Evolutionary conservation across 2,329 filamentous ascomycete genomes (phyloP).

Genomic region (Penicillium sclerotiorum): DNA sequence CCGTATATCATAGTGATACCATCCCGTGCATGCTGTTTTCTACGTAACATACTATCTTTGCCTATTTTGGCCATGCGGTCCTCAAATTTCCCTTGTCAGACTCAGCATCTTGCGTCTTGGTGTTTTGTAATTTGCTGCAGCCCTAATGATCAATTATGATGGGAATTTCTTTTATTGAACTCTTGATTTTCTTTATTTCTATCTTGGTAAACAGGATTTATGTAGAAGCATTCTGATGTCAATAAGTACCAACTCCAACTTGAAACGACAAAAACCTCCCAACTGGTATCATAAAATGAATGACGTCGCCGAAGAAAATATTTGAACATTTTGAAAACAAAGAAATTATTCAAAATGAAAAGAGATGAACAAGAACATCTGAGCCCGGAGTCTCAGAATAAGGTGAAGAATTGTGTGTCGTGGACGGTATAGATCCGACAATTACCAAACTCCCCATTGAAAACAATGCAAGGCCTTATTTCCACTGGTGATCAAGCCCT

Average conservation of each 20-base stretch:
- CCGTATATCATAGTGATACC: constrained; percentile 22
- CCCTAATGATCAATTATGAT: constrained; percentile 30
- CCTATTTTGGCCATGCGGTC: constrained; percentile 10
- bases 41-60: constrained; percentile 4
- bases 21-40: constrained; percentile 14
- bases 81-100: constrained; percentile 12
- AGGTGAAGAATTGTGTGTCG: too few species aligned
- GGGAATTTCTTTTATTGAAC: constrained; percentile 7
- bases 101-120: constrained; percentile 25
- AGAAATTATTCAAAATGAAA: neutral
- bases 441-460: neutral
- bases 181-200: neutral
- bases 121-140: constrained; percentile 21
- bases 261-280: constrained; percentile 1
- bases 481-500: constrained; percentile 17
- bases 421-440: too few species aligned
- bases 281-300: constrained; percentile 14
- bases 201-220: neutral
- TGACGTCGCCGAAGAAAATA: neutral
- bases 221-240: neutral
- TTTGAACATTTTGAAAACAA: neutral
- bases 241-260: neutral
- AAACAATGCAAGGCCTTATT: constrained; percentile 5
- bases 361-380: neutral
- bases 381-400: neutral